Percentiles rank a stretch among this genome's conserved stretches.
Evolutionary conservation across 495 filamentous ascomycete genomes (phyloP).

Genomic region (Evernia prunastri): DNA sequence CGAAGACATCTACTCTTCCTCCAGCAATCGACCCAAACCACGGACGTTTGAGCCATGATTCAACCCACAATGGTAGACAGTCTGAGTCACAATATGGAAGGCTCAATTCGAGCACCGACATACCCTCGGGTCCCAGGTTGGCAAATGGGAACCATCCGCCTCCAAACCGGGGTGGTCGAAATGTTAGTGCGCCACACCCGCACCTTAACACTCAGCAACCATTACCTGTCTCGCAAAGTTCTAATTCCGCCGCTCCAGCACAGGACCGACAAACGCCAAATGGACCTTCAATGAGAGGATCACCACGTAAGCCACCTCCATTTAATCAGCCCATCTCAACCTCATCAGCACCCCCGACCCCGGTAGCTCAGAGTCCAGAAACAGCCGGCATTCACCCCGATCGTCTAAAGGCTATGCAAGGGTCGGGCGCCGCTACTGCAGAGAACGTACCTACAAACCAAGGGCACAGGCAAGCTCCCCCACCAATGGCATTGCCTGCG

Average conservation of each 20-base stretch:
- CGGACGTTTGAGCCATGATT: constrained; percentile 26
- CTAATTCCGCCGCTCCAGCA: constrained; percentile 7
- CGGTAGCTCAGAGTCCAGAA: constrained; percentile 19
- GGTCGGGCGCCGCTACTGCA: constrained; percentile 7
- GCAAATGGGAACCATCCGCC: constrained; percentile 25
- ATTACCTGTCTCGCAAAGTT: neutral
- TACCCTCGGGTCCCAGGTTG: constrained; percentile 27
- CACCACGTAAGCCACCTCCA: constrained; percentile 19
- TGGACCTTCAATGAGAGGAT: constrained; percentile 23
- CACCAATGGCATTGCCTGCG: constrained; percentile 14
- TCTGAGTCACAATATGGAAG: constrained; percentile 28
- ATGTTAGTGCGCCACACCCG: constrained; percentile 23
- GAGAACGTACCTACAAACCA: constrained; percentile 16
- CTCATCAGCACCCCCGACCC: constrained; percentile 18
- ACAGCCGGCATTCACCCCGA: constrained; percentile 28
- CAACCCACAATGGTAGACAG: constrained; percentile 17
- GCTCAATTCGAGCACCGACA: constrained; percentile 24
- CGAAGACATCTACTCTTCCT: constrained; percentile 10
- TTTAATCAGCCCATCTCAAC: constrained; percentile 7
- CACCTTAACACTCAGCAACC: constrained; percentile 19
- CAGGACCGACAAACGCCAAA: constrained; percentile 23
- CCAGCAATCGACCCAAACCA: constrained; percentile 22
- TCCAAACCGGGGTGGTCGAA: constrained; percentile 21
- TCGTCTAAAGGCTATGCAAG: constrained; percentile 28
- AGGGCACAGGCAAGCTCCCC: constrained; percentile 17